phyloP scores from a whole-genome alignment of 1,284 basidiomycete genomes.

The Phellopilus nigrolimitatus region DNA sequence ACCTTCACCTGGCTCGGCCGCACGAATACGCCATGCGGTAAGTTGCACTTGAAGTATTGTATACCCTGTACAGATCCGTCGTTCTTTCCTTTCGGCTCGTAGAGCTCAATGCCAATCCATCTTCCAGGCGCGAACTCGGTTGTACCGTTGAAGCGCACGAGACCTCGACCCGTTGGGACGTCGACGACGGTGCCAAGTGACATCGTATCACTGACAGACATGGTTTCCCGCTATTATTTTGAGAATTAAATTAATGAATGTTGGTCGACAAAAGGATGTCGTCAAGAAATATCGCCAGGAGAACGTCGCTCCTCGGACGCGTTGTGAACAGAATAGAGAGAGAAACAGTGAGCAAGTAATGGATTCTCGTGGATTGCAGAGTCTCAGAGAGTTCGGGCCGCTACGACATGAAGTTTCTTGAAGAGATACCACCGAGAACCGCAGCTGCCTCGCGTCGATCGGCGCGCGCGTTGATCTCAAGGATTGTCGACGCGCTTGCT shows the following conservation, averaged over 20 bases:
- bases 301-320: too few relatives aligned
- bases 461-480: too few relatives aligned
- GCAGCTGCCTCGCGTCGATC: neutral
- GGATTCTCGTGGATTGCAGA: too few relatives aligned
- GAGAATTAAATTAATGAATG: neutral
- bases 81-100: conserved; percentile 87
- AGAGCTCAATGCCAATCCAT: conserved; percentile 94
- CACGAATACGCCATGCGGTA: conserved; percentile 85
- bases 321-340: too few relatives aligned
- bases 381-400: too few relatives aligned
- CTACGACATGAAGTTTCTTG: neutral
- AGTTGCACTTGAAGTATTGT: conserved; percentile 80
- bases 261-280: neutral
- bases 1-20: conserved; percentile 82
- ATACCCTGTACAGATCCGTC: conserved; percentile 86
- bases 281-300: too few relatives aligned
- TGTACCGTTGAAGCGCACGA: conserved; percentile 82
- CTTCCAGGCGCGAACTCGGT: conserved; percentile 86
- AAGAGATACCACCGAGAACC: neutral
- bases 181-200: conserved; percentile 65
- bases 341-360: too few relatives aligned
- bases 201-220: conserved; percentile 32
- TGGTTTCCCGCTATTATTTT: neutral
- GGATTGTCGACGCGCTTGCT: neutral
- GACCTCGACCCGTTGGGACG: conserved; percentile 74